Percentiles rank a stretch among this genome's conserved stretches.
phyloP scores from a whole-genome alignment of 2,329 filamentous ascomycete genomes.

The Daldinia sp. region DNA sequence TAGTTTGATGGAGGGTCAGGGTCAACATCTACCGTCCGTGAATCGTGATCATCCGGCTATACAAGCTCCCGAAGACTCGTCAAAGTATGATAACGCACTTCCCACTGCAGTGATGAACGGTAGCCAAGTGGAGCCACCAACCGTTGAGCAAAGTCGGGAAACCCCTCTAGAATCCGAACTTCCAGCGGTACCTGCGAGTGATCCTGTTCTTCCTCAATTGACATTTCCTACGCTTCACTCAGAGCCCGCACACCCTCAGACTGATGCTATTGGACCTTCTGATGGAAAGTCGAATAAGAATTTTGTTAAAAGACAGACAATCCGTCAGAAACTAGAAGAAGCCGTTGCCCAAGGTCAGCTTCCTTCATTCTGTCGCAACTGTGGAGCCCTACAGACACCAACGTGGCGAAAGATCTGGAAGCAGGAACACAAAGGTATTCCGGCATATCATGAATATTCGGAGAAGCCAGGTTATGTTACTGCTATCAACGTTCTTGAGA shows the following conservation, averaged over 20 bases:
- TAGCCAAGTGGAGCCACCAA: constrained; percentile 43
- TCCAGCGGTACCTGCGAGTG: constrained; percentile 59
- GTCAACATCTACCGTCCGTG: constrained; percentile 39
- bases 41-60: constrained; percentile 38
- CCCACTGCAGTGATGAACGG: constrained; percentile 15
- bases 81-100: constrained; percentile 27
- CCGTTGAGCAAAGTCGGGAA: constrained; percentile 39
- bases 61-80: constrained; percentile 27
- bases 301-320: constrained; percentile 71
- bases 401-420: constrained; percentile 95
- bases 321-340: constrained; percentile 69
- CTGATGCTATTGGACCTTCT: constrained; percentile 55
- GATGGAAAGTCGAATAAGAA: constrained; percentile 69
- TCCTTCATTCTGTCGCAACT: constrained; percentile 91
- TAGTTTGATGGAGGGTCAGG: constrained; percentile 40
- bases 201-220: constrained; percentile 55
- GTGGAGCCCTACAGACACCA: constrained; percentile 93
- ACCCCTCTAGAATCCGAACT: constrained; percentile 50
- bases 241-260: constrained; percentile 58
- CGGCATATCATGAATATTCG: constrained; percentile 76
- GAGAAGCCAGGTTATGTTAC: constrained; percentile 80
- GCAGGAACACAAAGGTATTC: constrained; percentile 78
- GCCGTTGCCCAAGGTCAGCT: constrained; percentile 83
- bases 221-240: constrained; percentile 53
- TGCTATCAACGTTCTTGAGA: constrained; percentile 76